Percentiles rank a stretch among this genome's conserved stretches.
Conservation (phyloP, 441 rosid genomes). For the Populus tomentosa region DNA sequence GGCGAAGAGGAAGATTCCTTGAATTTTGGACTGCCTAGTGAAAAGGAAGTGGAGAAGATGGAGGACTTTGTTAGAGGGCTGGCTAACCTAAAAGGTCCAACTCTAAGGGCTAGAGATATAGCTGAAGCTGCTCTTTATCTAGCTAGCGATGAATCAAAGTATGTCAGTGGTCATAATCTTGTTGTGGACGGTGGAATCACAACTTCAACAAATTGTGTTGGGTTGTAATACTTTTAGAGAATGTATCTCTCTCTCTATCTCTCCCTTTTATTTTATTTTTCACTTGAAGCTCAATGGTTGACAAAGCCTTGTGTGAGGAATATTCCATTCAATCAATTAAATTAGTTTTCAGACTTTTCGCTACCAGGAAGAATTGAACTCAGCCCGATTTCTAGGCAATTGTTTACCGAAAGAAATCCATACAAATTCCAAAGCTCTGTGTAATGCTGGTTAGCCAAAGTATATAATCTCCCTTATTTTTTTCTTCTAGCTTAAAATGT, state of each 20-base stretch:
- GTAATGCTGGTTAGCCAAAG: no score
- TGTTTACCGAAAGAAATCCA: neutral
- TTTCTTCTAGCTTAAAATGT: no score
- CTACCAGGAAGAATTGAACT: neutral
- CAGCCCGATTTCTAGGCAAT: neutral
- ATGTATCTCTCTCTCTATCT: neutral
- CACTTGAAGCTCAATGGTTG: neutral
- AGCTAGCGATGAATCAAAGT: conserved; percentile 81
- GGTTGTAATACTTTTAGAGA: conserved; percentile 31
- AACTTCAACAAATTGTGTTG: conserved; percentile 70
- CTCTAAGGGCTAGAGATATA: conserved; percentile 57
- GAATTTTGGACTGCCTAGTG: conserved; percentile 18
- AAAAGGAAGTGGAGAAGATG: conserved; percentile 57
- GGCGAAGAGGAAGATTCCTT: conserved; percentile 20
- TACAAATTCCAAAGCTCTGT: no score
- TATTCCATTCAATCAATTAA: neutral
- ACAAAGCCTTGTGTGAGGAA: neutral
- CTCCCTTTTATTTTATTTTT: neutral
- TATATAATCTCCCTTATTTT: no score
- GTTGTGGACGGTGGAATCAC: conserved; percentile 93
- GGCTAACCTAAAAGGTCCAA: conserved; percentile 55
- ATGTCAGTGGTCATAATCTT: conserved; percentile 89
- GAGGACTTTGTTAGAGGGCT: conserved; percentile 78
- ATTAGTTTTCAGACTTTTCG: neutral
- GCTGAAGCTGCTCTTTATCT: conserved; percentile 87